phyloP scores from a whole-genome alignment of 768 basidiomycete genomes.

The Russula ochroleuca region DNA sequence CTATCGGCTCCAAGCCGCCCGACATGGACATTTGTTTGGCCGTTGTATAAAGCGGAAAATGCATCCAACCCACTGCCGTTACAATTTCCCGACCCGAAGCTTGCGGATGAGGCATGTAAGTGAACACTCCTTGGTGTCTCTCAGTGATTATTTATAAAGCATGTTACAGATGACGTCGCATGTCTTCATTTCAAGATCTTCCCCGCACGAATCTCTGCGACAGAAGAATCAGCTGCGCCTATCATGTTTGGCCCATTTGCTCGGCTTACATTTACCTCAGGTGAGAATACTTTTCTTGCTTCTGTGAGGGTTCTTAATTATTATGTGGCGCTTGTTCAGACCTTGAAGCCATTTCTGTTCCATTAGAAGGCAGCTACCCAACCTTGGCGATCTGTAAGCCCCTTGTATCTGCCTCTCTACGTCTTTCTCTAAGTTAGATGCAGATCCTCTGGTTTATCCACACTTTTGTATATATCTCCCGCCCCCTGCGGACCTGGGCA shows the following conservation, averaged over 20 bases:
- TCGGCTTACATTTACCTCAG: background rate
- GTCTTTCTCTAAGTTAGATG: too few species aligned
- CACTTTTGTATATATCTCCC: too few species aligned
- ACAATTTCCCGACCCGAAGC: slow-evolving; percentile 25
- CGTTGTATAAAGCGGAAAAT: slow-evolving; percentile 4
- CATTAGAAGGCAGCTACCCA: slow-evolving; percentile 11
- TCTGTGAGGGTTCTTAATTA: background rate
- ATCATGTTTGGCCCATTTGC: slow-evolving; percentile 1
- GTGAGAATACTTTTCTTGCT: background rate
- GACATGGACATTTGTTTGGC: slow-evolving; percentile 27
- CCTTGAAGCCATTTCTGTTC: background rate
- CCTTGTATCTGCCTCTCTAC: too few species aligned
- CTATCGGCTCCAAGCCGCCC: background rate
- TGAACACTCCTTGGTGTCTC: slow-evolving; percentile 22
- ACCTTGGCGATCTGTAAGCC: slow-evolving; percentile 1
- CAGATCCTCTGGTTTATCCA: too few species aligned
- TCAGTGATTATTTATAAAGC: slow-evolving; percentile 22
- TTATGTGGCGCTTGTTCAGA: background rate
- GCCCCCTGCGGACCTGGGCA: background rate
- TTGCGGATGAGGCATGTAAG: slow-evolving; percentile 31
- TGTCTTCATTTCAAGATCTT: background rate
- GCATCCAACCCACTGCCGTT: background rate
- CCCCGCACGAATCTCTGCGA: slow-evolving; percentile 10
- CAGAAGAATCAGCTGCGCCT: background rate
- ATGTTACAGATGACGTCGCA: slow-evolving; percentile 26